Base-by-base conservation (phyloP, 2,329 filamentous ascomycete species). In the Talaromyces sp. region DNA sequence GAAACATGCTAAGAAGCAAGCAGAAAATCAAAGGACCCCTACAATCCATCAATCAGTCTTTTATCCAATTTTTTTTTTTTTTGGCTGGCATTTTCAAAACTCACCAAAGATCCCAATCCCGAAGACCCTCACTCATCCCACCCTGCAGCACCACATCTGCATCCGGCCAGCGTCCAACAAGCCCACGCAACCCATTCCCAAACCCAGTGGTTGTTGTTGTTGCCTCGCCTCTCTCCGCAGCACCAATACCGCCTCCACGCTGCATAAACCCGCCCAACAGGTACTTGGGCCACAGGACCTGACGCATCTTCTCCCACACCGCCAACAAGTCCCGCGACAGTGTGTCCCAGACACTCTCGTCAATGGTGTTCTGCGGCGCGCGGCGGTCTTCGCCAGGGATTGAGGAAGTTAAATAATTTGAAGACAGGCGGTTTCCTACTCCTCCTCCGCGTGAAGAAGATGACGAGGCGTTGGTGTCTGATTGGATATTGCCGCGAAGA, bases 291-390 rank as follows among this genome's bases (percentile, higher is more conserved):
- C 91, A 99, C 62, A 99, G 85, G 43, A 99, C 94, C 80, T 97
- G 93, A 75, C 90, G 88, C 88, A 99, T 91, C 83, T 99, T 99
- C 78, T 91, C 90, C 93, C 94, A 97, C 38, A 97, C 91, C 27
- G 92, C 94, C 8, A 93, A 78, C 65, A 99, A 79, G 75, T 99
- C 94, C 66, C 94, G 88, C 57, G 90, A 91, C 62, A 99, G 81
- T n/a, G 94, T 99, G 50, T 93, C 91, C 94, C 94, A 99, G 46
- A 99, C 94, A 1, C 87, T 88, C 79, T 99, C 94, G 75, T 99
- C 94, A 74, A 99, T 95, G 52, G 94, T 99, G 78, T 95, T 96
- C 66, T 88, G 87, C 8, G 92, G 85, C 17, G 94, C 92, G 64
- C 89, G 85, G 58, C 94, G 89, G 79, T 99, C 94, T 76, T 97